A percentile compares a stretch with the other conserved stretches of the same genome.
These are phyloP conservation scores for Schizochytrium sp. DNA, from an alignment of 108 stramenopile genomes.

Conservation along the genomic window DNA sequence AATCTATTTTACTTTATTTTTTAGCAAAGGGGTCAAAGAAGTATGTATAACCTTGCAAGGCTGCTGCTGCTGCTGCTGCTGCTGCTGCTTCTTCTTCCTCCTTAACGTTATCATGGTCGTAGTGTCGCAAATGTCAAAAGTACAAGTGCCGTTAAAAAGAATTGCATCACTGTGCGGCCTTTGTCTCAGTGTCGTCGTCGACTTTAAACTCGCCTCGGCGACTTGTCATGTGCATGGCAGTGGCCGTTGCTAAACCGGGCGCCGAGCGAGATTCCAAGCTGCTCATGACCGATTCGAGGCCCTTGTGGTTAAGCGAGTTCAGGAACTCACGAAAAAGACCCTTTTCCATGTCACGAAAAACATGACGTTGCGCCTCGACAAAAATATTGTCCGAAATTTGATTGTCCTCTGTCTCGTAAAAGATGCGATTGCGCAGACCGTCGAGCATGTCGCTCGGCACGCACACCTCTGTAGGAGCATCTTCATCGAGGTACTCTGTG, in stretches of 20 bases:
- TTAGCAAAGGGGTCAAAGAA: too few species aligned
- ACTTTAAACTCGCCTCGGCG: background rate
- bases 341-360: background rate
- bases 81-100: too few species aligned
- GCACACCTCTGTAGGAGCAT: background rate
- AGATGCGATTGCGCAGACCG: background rate
- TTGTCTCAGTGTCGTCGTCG: too few species aligned
- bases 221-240: background rate
- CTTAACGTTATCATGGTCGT: too few species aligned
- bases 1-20: too few species aligned
- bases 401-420: background rate
- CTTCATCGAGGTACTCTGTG: background rate
- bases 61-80: too few species aligned
- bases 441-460: constrained; percentile 10
- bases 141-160: too few species aligned
- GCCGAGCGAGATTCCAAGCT: background rate
- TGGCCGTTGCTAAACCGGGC: background rate
- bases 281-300: background rate
- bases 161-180: too few species aligned
- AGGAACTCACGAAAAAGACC: constrained; percentile 6
- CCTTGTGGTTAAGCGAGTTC: background rate
- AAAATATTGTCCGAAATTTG: background rate
- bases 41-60: too few species aligned
- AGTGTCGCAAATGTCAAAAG: too few species aligned
- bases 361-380: background rate